Evolutionary conservation across 2,329 filamentous ascomycete genomes (phyloP), one percentile per base, ranked within the genome.

Genomic region (Erysiphe neolycopersici): DNA sequence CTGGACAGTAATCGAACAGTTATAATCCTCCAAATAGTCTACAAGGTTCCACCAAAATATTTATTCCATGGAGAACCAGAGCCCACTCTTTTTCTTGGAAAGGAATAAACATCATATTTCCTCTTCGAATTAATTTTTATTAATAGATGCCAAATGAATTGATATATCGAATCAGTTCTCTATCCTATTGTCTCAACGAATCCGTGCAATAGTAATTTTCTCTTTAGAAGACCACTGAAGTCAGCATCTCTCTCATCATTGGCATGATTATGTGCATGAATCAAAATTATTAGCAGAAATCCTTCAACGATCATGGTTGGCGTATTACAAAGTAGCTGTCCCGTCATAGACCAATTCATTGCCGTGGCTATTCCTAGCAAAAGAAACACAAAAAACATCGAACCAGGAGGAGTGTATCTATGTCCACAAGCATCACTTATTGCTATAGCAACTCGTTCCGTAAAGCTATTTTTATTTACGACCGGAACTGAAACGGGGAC

Each of bases 281-380:
- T 44, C 5, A 46, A 39, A 5, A 47, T 42, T 38, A 47, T 18
- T 9, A 47, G 22, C 1, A 47, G 37, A 19, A 47, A 47, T 2
- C 44, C 46, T 29, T 47, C 42, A 3, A 47, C 35, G 22, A 47
- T 47, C 46, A 47, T 47, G 5, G 46, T 47, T 1, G 46, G 44
- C 2, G 39, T 46, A 35, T 46, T 47, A 31, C 41, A 41, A 12
- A 47, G 42, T 22, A 47, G 41, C 22, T 47, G 44, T 5, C 42
- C 46, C 4, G 46, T 45, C 37, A 40, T 44, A 8, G 37, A 41
- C 46, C 46, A 47, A 4, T n/a, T 26, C 38, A 47, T 32, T 16
- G 26, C 38, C 5, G 46, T 45, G 2, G 44, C 46, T 13, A 44
- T 42, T 8, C 9, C 37, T 3, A 47, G 33, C 5, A 47, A 36